Evolutionary conservation across 73 alveolate genomes (phyloP).

Genomic region (Breviolum minutum): DNA sequence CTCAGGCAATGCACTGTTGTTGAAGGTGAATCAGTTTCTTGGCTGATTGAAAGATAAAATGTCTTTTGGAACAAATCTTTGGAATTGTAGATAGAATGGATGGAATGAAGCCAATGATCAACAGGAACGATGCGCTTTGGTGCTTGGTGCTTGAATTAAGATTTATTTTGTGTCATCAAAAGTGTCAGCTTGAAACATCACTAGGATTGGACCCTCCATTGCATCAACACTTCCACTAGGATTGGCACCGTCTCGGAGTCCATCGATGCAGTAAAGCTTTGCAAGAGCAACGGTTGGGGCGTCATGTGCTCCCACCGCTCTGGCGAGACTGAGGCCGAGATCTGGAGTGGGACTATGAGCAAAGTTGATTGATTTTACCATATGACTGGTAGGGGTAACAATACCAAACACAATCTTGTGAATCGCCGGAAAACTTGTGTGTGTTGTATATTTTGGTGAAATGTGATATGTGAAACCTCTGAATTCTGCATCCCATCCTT

Average conservation of each 20-base stretch:
- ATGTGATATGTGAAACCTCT: too few relatives aligned
- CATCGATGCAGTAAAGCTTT: constrained; percentile 97
- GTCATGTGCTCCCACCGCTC: constrained; percentile 98
- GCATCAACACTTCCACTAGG: background rate
- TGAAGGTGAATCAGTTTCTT: constrained; percentile 98
- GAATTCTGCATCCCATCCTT: too few relatives aligned
- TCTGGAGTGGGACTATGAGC: background rate
- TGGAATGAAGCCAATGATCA: background rate
- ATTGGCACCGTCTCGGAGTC: constrained; percentile 99
- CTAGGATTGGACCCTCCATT: background rate
- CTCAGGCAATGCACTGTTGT: constrained; percentile 98
- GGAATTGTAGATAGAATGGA: background rate
- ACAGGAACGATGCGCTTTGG: too few relatives aligned
- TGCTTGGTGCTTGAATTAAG: too few relatives aligned
- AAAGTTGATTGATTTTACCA: background rate
- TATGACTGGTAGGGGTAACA: too few relatives aligned
- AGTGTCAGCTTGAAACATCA: background rate
- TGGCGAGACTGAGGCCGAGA: constrained; percentile 73
- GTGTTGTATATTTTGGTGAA: too few relatives aligned
- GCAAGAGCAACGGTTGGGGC: constrained; percentile 97
- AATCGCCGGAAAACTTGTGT: too few relatives aligned
- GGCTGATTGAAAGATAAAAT: background rate
- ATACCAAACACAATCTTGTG: too few relatives aligned
- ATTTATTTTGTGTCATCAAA: too few relatives aligned
- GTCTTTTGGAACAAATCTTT: too few relatives aligned